A percentile compares a stretch with the other conserved stretches of the same genome.
Conservation (phyloP, 129 eudicot genomes). For the Deinandra increscens region DNA sequence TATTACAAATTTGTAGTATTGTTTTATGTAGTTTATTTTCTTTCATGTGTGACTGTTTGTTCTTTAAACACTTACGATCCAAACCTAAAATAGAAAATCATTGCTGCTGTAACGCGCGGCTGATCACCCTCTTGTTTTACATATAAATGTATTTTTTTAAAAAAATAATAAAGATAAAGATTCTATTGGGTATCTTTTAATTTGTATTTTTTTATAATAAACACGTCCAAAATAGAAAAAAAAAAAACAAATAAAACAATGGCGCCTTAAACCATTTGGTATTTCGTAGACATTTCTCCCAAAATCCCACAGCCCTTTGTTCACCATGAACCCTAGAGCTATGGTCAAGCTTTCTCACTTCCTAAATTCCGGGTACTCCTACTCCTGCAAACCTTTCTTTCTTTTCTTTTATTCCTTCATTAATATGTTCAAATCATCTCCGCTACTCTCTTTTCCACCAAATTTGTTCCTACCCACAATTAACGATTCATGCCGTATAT, state of each 20-base stretch:
- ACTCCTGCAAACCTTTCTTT: background rate
- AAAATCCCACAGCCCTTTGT: background rate
- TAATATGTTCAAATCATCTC: background rate
- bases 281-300: background rate
- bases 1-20: no score
- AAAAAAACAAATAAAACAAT: no score
- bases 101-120: no score
- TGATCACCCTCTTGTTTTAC: no score
- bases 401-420: background rate
- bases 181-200: no score
- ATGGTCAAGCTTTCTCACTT: constrained; percentile 27
- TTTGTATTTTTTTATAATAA: background rate
- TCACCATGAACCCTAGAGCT: constrained; percentile 34
- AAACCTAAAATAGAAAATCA: no score
- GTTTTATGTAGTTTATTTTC: no score
- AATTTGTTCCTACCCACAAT: background rate
- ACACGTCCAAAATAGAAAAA: background rate
- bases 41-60: no score
- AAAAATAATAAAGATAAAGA: no score
- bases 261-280: constrained; percentile 28
- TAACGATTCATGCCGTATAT: background rate
- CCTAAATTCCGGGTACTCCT: constrained; percentile 28
- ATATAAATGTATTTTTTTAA: no score
- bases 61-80: no score
- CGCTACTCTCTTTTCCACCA: background rate